phyloP scores from a whole-genome alignment of 805 yeast species.

The Kazachstania psychrophila region DNA sequence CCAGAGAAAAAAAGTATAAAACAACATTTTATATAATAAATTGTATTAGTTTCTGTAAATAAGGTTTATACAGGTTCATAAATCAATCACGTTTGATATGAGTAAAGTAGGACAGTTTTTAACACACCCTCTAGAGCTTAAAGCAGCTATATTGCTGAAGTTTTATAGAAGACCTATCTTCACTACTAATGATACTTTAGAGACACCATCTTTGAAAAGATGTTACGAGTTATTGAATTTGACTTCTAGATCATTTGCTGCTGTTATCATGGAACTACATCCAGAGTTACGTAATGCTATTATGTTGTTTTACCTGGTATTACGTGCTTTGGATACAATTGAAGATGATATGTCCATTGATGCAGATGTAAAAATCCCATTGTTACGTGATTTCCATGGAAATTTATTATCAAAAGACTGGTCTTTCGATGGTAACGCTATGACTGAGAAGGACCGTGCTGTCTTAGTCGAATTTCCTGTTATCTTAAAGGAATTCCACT shows the following conservation, averaged over 20 bases:
- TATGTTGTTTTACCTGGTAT: slow-evolving; percentile 73
- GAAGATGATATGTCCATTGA: slow-evolving; percentile 92
- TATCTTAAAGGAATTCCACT: slow-evolving; percentile 62
- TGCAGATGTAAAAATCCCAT: slow-evolving; percentile 60
- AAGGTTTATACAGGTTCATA: too few species aligned
- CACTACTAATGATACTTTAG: slow-evolving; percentile 37
- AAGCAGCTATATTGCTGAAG: slow-evolving; percentile 55
- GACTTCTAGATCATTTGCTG: slow-evolving; percentile 90
- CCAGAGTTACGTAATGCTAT: slow-evolving; percentile 80
- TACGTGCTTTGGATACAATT: slow-evolving; percentile 88
- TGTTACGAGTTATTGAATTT: slow-evolving; percentile 58
- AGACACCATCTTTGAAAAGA: slow-evolving; percentile 39
- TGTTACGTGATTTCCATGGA: slow-evolving; percentile 57
- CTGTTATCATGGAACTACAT: slow-evolving; percentile 82
- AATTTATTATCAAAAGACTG: slow-evolving; percentile 60
- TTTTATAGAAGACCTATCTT: slow-evolving; percentile 45
- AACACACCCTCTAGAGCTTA: slow-evolving; percentile 63
- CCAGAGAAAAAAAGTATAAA: too few species aligned
- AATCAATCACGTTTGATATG: too few species aligned
- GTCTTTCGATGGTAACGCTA: slow-evolving; percentile 70
- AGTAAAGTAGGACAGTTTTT: slow-evolving; percentile 52
- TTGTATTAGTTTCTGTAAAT: too few species aligned
- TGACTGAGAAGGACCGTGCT: slow-evolving; percentile 69
- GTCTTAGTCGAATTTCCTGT: slow-evolving; percentile 74
- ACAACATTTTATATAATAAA: too few species aligned